Evolutionary conservation across 2,329 filamentous ascomycete species (phyloP).

Genomic region (Xylariomycetidae sp.): DNA sequence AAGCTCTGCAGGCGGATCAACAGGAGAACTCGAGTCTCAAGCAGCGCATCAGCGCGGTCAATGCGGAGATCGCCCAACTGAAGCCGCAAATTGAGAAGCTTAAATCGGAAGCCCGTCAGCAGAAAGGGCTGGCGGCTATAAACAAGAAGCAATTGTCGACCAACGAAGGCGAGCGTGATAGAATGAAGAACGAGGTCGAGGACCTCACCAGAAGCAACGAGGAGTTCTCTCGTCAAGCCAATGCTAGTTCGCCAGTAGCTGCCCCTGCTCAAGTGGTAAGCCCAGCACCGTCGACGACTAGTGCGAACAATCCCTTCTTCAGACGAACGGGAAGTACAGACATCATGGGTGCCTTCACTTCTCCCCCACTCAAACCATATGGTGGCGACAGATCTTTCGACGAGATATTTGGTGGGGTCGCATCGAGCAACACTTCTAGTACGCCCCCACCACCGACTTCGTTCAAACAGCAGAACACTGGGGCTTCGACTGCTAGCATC

Average conservation of each 20-base stretch:
- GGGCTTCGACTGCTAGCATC: constrained; percentile 48
- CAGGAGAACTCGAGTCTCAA: constrained; percentile 83
- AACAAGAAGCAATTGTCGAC: constrained; percentile 97
- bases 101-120: constrained; percentile 85
- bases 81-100: constrained; percentile 92
- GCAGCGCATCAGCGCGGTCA: constrained; percentile 79
- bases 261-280: constrained; percentile 55
- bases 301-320: constrained; percentile 94
- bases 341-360: constrained; percentile 50
- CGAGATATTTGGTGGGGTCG: constrained; percentile 75
- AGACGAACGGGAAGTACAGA: constrained; percentile 61
- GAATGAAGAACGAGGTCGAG: constrained; percentile 74
- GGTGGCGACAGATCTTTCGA: constrained; percentile 70
- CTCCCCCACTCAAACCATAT: constrained; percentile 39
- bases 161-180: constrained; percentile 83
- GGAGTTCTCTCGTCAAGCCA: constrained; percentile 50
- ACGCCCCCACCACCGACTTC: constrained; percentile 47
- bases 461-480: constrained; percentile 59
- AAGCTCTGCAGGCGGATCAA: constrained; percentile 78
- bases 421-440: constrained; percentile 35
- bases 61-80: constrained; percentile 75
- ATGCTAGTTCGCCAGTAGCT: constrained; percentile 44
- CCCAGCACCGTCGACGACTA: constrained; percentile 63
- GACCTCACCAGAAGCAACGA: constrained; percentile 60
- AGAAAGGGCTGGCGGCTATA: constrained; percentile 94